Percentiles rank a stretch among this genome's conserved stretches.
phyloP scores from a whole-genome alignment of 2,329 filamentous ascomycete genomes.

The Beauveria scarabaeidicola region DNA sequence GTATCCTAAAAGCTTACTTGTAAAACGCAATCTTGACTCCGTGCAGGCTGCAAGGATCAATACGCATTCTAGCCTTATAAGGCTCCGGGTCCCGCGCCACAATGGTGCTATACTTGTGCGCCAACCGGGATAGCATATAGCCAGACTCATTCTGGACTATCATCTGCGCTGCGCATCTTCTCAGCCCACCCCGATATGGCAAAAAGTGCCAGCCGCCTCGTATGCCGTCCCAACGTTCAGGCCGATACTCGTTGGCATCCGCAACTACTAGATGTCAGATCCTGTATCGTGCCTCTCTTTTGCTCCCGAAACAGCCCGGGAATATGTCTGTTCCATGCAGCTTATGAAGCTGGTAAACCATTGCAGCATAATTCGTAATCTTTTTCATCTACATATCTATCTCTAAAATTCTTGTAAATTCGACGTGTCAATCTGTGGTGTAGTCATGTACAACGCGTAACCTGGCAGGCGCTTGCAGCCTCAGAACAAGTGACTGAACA shows the following conservation, averaged over 20 bases:
- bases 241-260: conserved; percentile 31
- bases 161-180: conserved; percentile 20
- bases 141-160: conserved; percentile 17
- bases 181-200: conserved; percentile 19
- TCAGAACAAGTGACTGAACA: too few relatives aligned
- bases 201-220: conserved; percentile 18
- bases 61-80: neutral
- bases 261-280: neutral
- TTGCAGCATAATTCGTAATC: too few relatives aligned
- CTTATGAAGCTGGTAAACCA: too few relatives aligned
- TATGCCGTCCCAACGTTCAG: conserved; percentile 28
- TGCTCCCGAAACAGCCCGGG: too few relatives aligned
- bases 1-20: neutral
- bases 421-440: too few relatives aligned
- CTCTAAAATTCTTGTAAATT: too few relatives aligned
- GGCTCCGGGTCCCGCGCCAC: conserved; percentile 4
- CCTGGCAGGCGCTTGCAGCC: too few relatives aligned
- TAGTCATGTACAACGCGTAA: too few relatives aligned
- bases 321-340: too few relatives aligned
- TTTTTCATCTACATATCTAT: too few relatives aligned
- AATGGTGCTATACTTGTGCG: conserved; percentile 16
- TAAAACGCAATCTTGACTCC: conserved; percentile 9
- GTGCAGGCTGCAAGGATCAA: neutral
- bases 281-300: too few relatives aligned
- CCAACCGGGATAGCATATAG: conserved; percentile 14